Evolutionary conservation across 2,329 filamentous ascomycete species (phyloP), one percentile per base, ranked within the genome.

Genomic region (Grosmannia serpens): DNA sequence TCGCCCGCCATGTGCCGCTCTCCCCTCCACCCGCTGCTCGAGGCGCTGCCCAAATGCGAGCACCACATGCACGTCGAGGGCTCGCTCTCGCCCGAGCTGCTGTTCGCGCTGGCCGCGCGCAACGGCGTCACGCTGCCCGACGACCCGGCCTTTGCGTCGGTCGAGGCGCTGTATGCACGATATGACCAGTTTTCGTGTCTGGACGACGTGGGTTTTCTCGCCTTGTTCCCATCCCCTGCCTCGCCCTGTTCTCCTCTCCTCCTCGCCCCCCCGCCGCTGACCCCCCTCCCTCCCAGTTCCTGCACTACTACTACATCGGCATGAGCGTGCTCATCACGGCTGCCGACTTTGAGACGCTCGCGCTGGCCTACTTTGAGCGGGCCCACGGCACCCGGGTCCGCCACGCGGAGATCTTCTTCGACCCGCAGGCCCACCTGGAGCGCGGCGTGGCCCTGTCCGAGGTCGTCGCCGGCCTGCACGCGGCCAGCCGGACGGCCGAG

Each of bases 11-110:
- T 85, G 81, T 85, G 82, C 70, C 73, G 80, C 65, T 72, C 74
- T 41, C 65, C 72, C 17, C 70, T 83, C 56, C 82, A 84, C 71
- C 69, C 75, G 49, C 83, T 89, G 68, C 77, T 91, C 44, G 71
- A 74, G 56, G 77, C 78, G 35, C 79, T 91, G 33, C 88, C 88
- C 62, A 91, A 91, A 75, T 88, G 85, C 72, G 88, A 92, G 70
- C 88, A 91, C 67, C 88, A 91, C 71, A 80, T 91, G 57, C 88
- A 92, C 68, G 77, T 92, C 38, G 88, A 91, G 71, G 88, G 88
- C 58, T 85, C 86, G 15, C 77, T 92, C 44, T 83, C 84, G 47
- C 86, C 88, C 1, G 73, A 77, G 58, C 76, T 90, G 46, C 81
- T 91, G 62, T 91, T 91, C 74, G 67, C 75, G 33, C 81, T 92